A percentile compares a stretch with the other conserved stretches of the same genome.
Conservation (phyloP, 1,139 yeast species). For the Blastobotrys persicus region DNA sequence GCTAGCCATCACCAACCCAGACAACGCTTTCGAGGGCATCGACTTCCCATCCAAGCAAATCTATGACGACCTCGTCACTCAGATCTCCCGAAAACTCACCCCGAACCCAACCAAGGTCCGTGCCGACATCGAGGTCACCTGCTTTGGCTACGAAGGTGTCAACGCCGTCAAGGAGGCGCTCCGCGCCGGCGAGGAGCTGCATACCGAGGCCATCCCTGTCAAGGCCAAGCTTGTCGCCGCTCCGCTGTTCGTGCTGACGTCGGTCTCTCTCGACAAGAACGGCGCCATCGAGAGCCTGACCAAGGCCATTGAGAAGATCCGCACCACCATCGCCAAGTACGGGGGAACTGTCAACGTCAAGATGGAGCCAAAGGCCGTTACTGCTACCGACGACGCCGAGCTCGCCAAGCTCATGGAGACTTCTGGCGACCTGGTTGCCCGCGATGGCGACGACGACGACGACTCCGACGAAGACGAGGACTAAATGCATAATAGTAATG, state of each 20-base stretch:
- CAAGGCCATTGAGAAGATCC: conserved; percentile 74
- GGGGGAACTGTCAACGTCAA: conserved; percentile 92
- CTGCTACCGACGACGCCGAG: conserved; percentile 98
- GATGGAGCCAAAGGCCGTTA: conserved; percentile 98
- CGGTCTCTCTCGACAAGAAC: conserved; percentile 88
- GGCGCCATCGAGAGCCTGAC: conserved; percentile 79
- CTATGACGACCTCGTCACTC: conserved; percentile 75
- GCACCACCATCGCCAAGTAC: conserved; percentile 61
- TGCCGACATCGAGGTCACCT: conserved; percentile 96
- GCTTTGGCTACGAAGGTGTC: conserved; percentile 96
- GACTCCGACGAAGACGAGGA: conserved; percentile 46
- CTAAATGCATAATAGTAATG: conserved; percentile 9
- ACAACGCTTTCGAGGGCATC: conserved; percentile 78
- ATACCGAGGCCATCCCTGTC: conserved; percentile 78
- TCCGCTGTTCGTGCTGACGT: conserved; percentile 90
- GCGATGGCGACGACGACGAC: conserved; percentile 59
- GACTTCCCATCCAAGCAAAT: conserved; percentile 70
- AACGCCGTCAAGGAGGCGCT: conserved; percentile 93
- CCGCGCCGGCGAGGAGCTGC: conserved; percentile 77
- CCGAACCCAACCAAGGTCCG: conserved; percentile 98
- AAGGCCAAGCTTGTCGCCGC: conserved; percentile 97
- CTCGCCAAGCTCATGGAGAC: conserved; percentile 86
- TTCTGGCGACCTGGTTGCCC: conserved; percentile 59
- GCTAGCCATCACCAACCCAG: conserved; percentile 85
- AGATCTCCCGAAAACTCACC: conserved; percentile 89